Evolutionary conservation across 163 green algal genomes (phyloP), one percentile per base, ranked within the genome.

Genomic region (Scenedesmus sp.): DNA sequence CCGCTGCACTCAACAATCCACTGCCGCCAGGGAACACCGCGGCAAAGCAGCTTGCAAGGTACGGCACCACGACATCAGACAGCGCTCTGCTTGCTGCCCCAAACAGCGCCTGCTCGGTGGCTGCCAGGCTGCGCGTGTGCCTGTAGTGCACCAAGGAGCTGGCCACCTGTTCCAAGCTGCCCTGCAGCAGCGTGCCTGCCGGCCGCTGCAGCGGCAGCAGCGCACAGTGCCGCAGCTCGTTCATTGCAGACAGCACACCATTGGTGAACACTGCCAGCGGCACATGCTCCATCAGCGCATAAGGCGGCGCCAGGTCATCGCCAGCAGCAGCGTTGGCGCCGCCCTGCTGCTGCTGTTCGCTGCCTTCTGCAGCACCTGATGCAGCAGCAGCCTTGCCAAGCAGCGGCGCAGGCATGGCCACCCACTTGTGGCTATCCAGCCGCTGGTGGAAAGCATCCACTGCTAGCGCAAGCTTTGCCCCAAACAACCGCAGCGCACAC

Each of bases 221-320:
- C 0, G 98, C 96, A 94, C 97, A 99, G 94, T 99, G 98, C 16
- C 98, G 95, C 82, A 99, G 94, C 96, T 99, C 98, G 91, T 99
- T 99, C 23, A 99, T 94, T 5, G 98, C 97, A 1, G 95, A 93
- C 15, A 99, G 95, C 87, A 99, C 92, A 62, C 97, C 98, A 90
- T 99, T 99, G 34, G 95, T 93, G 81, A 99, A 98, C 4, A 98
- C 93, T 2, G 98, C 98, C 56, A 99, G 93, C 0, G 98, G 98
- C 18, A 96, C 91, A 91, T 99, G 97, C 86, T 99, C 97, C 94
- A 99, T 97, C 57, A 99, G 94, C 12, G 87, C 67, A 83, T 97
- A 97, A 0, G 98, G 97, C 2, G 98, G 97, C 23, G 87, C 93
- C 34, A 87, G 79, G 52, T 92, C 91, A 52, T 88, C 76, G 46